Evolutionary conservation across 2,329 filamentous ascomycete genomes (phyloP), one percentile per base, ranked within the genome.

Genomic region (Diaporthe ampelina): DNA sequence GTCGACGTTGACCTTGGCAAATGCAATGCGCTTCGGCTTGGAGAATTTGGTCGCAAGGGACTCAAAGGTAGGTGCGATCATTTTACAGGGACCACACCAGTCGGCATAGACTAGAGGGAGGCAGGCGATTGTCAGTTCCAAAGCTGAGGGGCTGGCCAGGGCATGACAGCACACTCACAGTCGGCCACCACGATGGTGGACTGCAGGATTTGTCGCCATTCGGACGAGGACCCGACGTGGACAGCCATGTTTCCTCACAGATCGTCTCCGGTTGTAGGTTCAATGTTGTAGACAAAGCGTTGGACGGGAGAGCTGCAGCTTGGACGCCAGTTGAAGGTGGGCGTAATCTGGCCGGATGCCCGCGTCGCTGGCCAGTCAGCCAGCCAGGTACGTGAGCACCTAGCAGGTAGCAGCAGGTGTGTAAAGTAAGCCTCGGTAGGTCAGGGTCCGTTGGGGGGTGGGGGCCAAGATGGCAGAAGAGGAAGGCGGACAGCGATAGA

Each of bases 71-170:
- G 96, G 96, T 67, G 94, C 94, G 78, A 98, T 97, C 82, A 93
- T 91, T 86, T 97, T 97, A 90, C 95, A 98, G 80, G 96, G 95
- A 73, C 93, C 94, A 83, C 95, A 98, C 94, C 95, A 98, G 85
- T 97, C 94, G 83, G 96, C 96, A 81, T 97, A 97, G 88, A 98
- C 95, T 97, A 79, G 67, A 50, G 79, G 77, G 68, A 52, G 17
- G 54, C 70, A 52, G 17, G 54, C 70, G 75, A 77, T 70, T 78
- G 78, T 75, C 67, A 76, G 74, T 67, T 58, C 75, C 78, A 79
- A 77, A 75, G 48, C 59, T 68, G 40, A 29, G 32, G 71, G 65
- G 40, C 59, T 32, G 26, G 54, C n/a, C n/a, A n/a, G 50, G 76
- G 63, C 67, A 75, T n/a, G 32, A 35, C 63, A 24, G 45, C 29